Percentiles rank a stretch among this genome's conserved stretches.
Evolutionary conservation across 495 filamentous ascomycete genomes (phyloP).

Genomic region (Bryoglossum gracile): DNA sequence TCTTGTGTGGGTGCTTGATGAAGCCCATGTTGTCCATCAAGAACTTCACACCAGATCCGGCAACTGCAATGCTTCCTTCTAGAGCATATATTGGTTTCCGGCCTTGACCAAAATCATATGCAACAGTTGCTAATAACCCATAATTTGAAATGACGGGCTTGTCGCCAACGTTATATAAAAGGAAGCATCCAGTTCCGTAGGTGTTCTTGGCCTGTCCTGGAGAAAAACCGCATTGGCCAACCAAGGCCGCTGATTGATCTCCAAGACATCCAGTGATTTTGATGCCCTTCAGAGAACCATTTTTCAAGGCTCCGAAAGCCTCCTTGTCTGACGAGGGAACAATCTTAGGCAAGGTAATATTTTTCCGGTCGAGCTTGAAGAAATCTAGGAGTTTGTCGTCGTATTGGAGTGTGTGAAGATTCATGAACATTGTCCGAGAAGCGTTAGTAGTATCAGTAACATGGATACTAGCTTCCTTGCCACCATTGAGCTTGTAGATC

Average conservation of each 20-base stretch:
- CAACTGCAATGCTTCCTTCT: constrained; percentile 89
- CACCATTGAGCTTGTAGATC: constrained; percentile 83
- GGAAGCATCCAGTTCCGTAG: constrained; percentile 92
- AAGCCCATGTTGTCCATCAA: constrained; percentile 87
- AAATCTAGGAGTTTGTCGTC: constrained; percentile 75
- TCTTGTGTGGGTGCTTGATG: constrained; percentile 66
- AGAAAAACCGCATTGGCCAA: constrained; percentile 85
- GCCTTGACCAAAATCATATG: constrained; percentile 67
- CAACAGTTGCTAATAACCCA: constrained; percentile 82
- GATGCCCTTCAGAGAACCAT: constrained; percentile 64
- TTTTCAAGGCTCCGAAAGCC: constrained; percentile 62
- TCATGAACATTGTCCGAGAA: constrained; percentile 95
- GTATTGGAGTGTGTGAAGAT: constrained; percentile 79
- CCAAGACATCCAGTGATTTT: constrained; percentile 82
- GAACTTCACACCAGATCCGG: constrained; percentile 84
- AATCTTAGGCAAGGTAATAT: constrained; percentile 76
- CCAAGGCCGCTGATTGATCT: constrained; percentile 87
- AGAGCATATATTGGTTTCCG: constrained; percentile 77
- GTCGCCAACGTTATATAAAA: constrained; percentile 87
- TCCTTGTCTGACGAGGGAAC: constrained; percentile 75
- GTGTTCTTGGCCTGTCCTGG: constrained; percentile 92
- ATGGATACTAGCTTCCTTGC: constrained; percentile 55
- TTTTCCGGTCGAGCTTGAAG: constrained; percentile 70
- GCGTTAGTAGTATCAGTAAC: constrained; percentile 93
- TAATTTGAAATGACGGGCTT: constrained; percentile 88